Evolutionary conservation across 768 basidiomycete species (phyloP).

Genomic region (Suillus paluster): DNA sequence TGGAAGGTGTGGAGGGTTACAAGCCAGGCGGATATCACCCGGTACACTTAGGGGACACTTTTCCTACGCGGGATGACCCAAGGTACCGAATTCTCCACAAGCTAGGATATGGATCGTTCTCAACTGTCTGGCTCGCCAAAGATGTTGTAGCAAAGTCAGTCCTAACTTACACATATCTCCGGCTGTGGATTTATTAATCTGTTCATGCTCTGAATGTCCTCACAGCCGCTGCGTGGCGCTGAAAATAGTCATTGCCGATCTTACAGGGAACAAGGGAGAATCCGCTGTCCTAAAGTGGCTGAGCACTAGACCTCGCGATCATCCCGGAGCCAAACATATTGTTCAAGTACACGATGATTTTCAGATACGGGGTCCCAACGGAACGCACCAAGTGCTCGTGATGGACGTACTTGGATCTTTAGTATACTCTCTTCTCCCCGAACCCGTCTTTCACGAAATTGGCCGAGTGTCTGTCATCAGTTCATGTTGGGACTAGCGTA

Average conservation of each 20-base stretch:
- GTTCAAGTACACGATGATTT: neutral
- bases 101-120: too few species aligned
- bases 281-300: neutral
- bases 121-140: too few species aligned
- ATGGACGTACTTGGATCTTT: neutral
- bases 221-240: neutral
- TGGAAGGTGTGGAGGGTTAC: neutral
- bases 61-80: too few species aligned
- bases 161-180: too few species aligned
- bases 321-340: neutral
- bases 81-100: too few species aligned
- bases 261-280: neutral
- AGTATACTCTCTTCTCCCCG: neutral
- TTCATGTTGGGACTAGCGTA: neutral
- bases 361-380: neutral
- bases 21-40: neutral
- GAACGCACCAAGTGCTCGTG: neutral
- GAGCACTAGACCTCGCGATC: neutral
- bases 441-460: neutral
- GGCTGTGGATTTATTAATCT: too few species aligned
- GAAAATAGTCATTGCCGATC: neutral
- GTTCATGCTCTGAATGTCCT: too few species aligned
- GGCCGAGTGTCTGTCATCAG: neutral
- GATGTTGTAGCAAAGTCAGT: too few species aligned
- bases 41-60: too few species aligned